Conservation (phyloP, 2,329 filamentous ascomycete genomes). For the Helminthosporium solani region DNA sequence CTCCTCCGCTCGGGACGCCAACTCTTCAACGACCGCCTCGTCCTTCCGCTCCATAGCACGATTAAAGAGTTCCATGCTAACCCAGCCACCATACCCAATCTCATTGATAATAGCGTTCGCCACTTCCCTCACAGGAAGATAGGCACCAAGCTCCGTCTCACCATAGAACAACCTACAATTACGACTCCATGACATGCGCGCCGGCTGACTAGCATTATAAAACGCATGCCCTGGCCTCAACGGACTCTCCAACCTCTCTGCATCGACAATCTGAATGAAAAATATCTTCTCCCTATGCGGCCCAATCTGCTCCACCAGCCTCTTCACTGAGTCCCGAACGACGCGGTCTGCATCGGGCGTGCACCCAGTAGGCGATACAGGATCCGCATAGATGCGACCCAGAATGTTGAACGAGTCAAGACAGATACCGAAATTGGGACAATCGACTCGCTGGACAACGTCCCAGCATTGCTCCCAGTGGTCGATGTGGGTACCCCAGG, state of each 20-base stretch:
- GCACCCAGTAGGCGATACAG: slow-evolving; percentile 54
- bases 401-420: slow-evolving; percentile 79
- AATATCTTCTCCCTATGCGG: slow-evolving; percentile 65
- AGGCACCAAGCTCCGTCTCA: slow-evolving; percentile 61
- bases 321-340: slow-evolving; percentile 56
- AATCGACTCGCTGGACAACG: slow-evolving; percentile 63
- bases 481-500: slow-evolving; percentile 69
- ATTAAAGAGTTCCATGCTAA: slow-evolving; percentile 72
- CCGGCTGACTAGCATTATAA: slow-evolving; percentile 58
- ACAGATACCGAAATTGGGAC: slow-evolving; percentile 73
- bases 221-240: slow-evolving; percentile 59
- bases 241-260: slow-evolving; percentile 61
- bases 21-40: slow-evolving; percentile 54
- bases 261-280: slow-evolving; percentile 76
- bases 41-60: slow-evolving; percentile 57
- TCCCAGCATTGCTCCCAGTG: slow-evolving; percentile 74
- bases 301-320: slow-evolving; percentile 54
- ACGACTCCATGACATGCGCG: slow-evolving; percentile 75
- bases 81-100: slow-evolving; percentile 67
- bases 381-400: slow-evolving; percentile 70
- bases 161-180: slow-evolving; percentile 73
- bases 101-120: slow-evolving; percentile 62
- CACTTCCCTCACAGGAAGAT: slow-evolving; percentile 66
- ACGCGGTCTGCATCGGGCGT: slow-evolving; percentile 57
- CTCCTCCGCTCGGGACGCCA: slow-evolving; percentile 54